phyloP scores from a whole-genome alignment of 2,329 filamentous ascomycete species.

The Metarhizium album region DNA sequence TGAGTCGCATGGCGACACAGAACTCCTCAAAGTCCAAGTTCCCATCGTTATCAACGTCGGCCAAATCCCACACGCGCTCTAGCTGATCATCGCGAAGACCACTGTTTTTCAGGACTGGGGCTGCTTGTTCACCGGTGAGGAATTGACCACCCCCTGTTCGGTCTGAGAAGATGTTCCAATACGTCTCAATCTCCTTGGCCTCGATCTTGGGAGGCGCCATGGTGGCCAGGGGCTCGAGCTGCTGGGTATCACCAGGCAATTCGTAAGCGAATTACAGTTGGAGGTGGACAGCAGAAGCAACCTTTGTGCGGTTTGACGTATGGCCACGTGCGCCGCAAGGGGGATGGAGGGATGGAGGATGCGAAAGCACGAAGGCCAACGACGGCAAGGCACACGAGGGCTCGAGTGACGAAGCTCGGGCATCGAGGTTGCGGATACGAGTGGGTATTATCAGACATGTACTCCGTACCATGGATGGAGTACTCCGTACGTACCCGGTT shows the following conservation, averaged over 20 bases:
- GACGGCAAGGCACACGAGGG: background rate
- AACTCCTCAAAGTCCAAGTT: conserved; percentile 99
- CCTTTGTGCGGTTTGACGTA: background rate
- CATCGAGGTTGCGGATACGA: background rate
- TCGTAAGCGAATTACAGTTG: background rate
- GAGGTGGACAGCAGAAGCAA: background rate
- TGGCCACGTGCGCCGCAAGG: background rate
- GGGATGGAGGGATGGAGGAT: background rate
- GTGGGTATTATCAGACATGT: too few relatives aligned
- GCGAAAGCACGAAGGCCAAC: background rate
- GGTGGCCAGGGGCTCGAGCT: conserved; percentile 14
- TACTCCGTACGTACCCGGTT: too few relatives aligned
- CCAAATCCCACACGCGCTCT: conserved; percentile 94
- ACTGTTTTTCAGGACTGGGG: conserved; percentile 53
- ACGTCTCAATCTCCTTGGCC: conserved; percentile 51
- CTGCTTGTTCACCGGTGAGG: conserved; percentile 50
- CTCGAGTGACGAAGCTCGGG: conserved; percentile 18
- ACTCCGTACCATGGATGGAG: too few relatives aligned
- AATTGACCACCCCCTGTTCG: conserved; percentile 49
- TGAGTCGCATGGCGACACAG: conserved; percentile 95
- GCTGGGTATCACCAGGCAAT: background rate
- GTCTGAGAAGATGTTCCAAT: conserved; percentile 54
- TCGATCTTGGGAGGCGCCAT: conserved; percentile 51
- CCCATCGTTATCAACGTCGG: conserved; percentile 94
- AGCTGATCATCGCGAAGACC: conserved; percentile 63